Evolutionary conservation across 495 filamentous ascomycete genomes (phyloP), one percentile per base, ranked within the genome.

Genomic region (Penicillium turbatum): DNA sequence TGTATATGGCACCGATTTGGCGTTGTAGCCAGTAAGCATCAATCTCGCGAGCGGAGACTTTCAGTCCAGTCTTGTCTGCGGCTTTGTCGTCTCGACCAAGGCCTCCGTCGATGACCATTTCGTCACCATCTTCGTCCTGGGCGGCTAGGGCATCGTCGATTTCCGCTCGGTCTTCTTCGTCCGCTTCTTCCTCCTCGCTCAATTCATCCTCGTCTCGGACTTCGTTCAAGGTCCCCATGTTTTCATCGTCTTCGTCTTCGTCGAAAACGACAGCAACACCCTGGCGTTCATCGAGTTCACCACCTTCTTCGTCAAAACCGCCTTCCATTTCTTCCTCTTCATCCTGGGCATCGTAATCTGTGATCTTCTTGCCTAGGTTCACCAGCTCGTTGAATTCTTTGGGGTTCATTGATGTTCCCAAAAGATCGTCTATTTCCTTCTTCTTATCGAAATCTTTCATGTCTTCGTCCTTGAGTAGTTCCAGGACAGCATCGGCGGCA

Each of bases 371-470:
- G 30, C 92, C 90, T 6, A 99, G 78, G 66, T 96, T 99, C 44
- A 97, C 86, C 42, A 97, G 74, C 71, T 97, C 93, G 62, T 97
- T 97, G 71, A 96, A 99, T 63, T 95, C 86, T 66, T 97, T 96
- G 0, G 89, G 83, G 30, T 80, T 84, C 78, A 95, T 85, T 1
- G 83, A 85, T 8, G 78, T 80, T 24, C 92, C 95, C 36, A 99
- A 66, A 49, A 97, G 79, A 55, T 97, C 93, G 58, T 97, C 93
- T 34, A 99, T 84, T 62, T 96, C 92, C 73, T 92, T 96, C 73
- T 97, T 97, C 75, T 95, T 97, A 66, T 97, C 95, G 49, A 95
- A 90, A 66, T 99, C 93, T 71, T 96, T 99, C 75, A 96, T 82
- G 40, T 91, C 84, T 53, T 96, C 92, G 57, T 97, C 89, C 69